Base-by-base conservation (phyloP, 306 rosid species). In the Crotalaria pallida region DNA sequence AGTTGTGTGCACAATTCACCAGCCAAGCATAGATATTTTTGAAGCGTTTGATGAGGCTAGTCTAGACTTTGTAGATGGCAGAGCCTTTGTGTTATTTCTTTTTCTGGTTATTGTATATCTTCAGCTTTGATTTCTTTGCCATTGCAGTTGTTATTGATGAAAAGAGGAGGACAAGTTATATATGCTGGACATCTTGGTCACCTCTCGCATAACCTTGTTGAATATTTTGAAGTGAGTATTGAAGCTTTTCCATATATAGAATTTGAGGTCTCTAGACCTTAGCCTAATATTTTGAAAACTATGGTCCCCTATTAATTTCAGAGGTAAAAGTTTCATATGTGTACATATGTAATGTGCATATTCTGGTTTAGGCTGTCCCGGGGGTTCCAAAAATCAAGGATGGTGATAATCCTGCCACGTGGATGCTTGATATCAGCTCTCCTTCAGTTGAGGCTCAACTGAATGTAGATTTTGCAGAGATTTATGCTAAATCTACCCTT, bases 391-490 rank as follows among this genome's bases (percentile, higher is more conserved):
- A 84, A 70, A 84, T 89, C 57, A 79, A 71, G 44, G 84, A 82
- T 0, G 85, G 85, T 7, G 68, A 77, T 67, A 86, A 86, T 77
- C 96, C 92, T 7, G 92, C 96, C n/a, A 86, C 89, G 5, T 89
- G 96, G 92, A 84, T 89, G 92, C 78, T 89, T 2, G 88, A 88
- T 8, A 68, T 87, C 40, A 87, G 70, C 63, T 65, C 83, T 21
- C 21, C 75, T 4, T 15, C 83, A 34, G 38, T 82, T 67, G 89
- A 87, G 60, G 64, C 77, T 56, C 81, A 80, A 66, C 82, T 75
- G 22, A 71, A 72, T n/a, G 23, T 84, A 19, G 85, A 87, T 72
- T 84, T 87, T 61, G 89, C 85, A 6, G 81, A 80, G 33, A 29
- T 82, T 26, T 87, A 71, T 61, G 79, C 77, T 13, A 77, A 68